These are phyloP conservation scores for Nepenthes alata DNA, from an alignment of 179 eudicot genomes.

Conservation along the genomic window DNA sequence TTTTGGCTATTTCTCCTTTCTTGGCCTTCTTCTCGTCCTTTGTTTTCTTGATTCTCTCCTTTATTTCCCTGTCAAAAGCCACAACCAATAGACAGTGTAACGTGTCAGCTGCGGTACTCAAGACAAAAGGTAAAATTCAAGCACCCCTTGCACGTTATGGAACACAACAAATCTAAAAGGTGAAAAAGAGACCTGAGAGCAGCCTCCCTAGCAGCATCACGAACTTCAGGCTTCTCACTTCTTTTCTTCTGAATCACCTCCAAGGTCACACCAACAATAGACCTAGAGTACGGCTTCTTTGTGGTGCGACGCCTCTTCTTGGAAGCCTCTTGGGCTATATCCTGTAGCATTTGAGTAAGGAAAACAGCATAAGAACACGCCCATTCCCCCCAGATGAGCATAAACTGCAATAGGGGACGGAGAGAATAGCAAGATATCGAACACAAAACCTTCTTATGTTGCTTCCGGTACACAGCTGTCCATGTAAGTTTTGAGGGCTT, in stretches of 20 bases:
- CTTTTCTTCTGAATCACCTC: constrained; percentile 22
- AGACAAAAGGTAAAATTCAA: too few relatives aligned
- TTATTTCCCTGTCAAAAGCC: constrained; percentile 24
- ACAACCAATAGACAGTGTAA: neutral
- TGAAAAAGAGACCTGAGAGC: constrained; percentile 10
- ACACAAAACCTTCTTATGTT: constrained; percentile 7
- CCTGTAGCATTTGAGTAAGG: neutral
- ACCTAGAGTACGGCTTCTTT: constrained; percentile 20
- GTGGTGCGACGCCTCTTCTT: constrained; percentile 9
- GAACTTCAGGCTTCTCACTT: constrained; percentile 22
- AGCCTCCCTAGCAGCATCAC: constrained; percentile 23
- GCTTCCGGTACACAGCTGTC: constrained; percentile 8
- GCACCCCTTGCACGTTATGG: neutral
- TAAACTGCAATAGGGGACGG: neutral
- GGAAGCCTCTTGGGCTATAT: constrained; percentile 6
- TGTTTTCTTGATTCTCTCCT: constrained; percentile 39
- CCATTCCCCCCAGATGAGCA: neutral
- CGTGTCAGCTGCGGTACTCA: neutral
- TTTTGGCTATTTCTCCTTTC: constrained; percentile 29
- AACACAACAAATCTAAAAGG: neutral
- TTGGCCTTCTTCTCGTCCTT: constrained; percentile 43
- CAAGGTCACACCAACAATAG: constrained; percentile 18
- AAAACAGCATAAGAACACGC: neutral
- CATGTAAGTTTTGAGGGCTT: constrained; percentile 9
- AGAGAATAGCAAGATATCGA: neutral